Base-by-base conservation (phyloP, 108 stramenopile species). In the Epithemia pelagica region DNA sequence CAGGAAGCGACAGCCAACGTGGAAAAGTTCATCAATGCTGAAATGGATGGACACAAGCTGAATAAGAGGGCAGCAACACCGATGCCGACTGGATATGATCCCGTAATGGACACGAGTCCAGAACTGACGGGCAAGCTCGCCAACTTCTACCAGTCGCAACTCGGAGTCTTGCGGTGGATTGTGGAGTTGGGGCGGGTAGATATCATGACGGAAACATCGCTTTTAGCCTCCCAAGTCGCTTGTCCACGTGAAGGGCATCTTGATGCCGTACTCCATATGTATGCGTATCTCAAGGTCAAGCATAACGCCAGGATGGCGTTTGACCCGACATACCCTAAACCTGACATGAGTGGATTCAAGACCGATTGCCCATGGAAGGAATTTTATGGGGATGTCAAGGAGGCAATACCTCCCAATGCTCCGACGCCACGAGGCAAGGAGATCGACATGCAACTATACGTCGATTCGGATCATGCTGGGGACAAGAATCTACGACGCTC, bases 401-500 rank as follows among this genome's bases (percentile, higher is more conserved):
- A 78, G 46, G 52, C 52, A 18, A n/a, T 75, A 0, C 77, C 81
- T 18, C 37, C 65, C 10, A 58, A 78, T 46, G 52, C 65, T 59
- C 77, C 73, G 2, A 28, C 65, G 32, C 71, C 78, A 31, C 31
- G 65, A 19, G 77, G 81, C 2, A 71, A 61, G 18, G 31, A 57
- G 32, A 71, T 73, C 18, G 19, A 51, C 22, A 68, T 69, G 2
- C 52, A 30, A 1, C 29, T 22, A 22, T 86, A 78, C 63, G 82
- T 83, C 30, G 86, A 87, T 76, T 59, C 68, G 18, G 69, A 79
- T 59, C 82, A 81, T 63, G 85, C 82, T 7, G 82, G 78, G 19
- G 60, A 74, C 59, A 52, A 62, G 52, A 37, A 71, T 19, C 83
- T 80, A 18, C 19, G 82, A 7, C 56, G 83, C 31, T 81, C 80